Evolutionary conservation across 1,139 yeast genomes (phyloP), one percentile per base, ranked within the genome.

Genomic region (Taphrina wiesneri): DNA sequence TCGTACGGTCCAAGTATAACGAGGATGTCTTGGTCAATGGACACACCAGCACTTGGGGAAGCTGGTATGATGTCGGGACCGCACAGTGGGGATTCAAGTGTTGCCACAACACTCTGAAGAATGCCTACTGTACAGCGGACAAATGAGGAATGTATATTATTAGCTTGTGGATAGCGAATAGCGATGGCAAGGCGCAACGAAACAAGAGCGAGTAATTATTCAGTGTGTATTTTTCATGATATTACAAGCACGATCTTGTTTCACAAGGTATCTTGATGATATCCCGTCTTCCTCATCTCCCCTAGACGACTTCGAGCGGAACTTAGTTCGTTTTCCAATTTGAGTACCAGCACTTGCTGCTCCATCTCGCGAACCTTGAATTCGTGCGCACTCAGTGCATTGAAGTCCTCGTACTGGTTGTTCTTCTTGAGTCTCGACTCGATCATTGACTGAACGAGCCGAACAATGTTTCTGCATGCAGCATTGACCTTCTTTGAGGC

Each of bases 291-390:
- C 76, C 97, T 82, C 70, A 90, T 90, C 72, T 89, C 96, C 39
- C 96, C 96, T 69, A 90, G 80, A 73, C 89, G 83, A 77, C 88
- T 89, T 75, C 97, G 83, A 0, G 97, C 96, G 13, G 84, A 75
- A 63, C 79, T 78, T 71, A 90, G 79, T 68, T 86, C 83, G 72
- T 89, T 89, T 73, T 90, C 97, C 69, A 90, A 79, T 76, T 89
- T 88, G 76, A 90, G 81, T 56, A 90, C 91, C 75, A 89, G 92
- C 15, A 91, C 96, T 75, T 90, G 97, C 76, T 90, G 97, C 73
- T 90, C 96, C 96, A 90, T 90, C 74, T 92, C 96, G 32, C 85
- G 82, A 0, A 96, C 88, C 76, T 88, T 88, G 72, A 90, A 90
- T 75, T 90, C 96, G 74, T 89, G 90, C 23, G 90, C 84, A 17